These are phyloP conservation scores for Cryphonectria naterciae DNA, from an alignment of 2,329 filamentous ascomycete genomes.

Conservation along the genomic window DNA sequence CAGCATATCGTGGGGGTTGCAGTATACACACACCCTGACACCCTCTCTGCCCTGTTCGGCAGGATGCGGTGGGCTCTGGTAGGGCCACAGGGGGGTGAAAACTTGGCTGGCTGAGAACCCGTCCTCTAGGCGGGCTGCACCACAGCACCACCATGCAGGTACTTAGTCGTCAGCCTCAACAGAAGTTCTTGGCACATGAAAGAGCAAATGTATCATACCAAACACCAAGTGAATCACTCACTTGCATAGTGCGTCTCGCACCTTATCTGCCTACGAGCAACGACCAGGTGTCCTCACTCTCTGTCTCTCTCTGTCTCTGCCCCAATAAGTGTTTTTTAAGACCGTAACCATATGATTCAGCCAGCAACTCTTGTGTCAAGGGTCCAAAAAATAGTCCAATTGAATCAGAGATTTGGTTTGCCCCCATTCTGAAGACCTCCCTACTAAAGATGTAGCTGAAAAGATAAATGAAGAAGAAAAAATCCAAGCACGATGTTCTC, in stretches of 20 bases:
- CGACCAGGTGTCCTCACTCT: not conserved
- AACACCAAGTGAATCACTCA: not conserved
- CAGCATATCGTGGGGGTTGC: not conserved
- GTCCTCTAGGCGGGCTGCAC: not conserved
- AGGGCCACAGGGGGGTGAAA: not conserved
- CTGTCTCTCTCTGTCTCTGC: not conserved
- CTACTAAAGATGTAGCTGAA: not conserved
- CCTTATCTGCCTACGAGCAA: not conserved
- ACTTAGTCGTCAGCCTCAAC: conserved; percentile 1
- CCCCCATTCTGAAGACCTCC: not conserved
- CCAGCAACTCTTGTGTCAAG: not conserved
- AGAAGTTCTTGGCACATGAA: conserved; percentile 7
- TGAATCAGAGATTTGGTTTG: not conserved
- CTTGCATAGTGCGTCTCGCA: not conserved
- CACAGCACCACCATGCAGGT: not conserved
- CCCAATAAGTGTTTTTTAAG: not conserved
- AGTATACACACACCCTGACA: not conserved
- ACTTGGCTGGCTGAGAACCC: not conserved
- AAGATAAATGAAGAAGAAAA: not conserved
- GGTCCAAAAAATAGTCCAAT: not conserved
- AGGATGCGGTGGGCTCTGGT: not conserved
- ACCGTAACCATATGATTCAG: not conserved
- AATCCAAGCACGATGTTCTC: not conserved
- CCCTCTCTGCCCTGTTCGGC: not conserved
- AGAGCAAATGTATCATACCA: not conserved